A percentile compares a stretch with the other conserved stretches of the same genome.
phyloP scores from a whole-genome alignment of 208 protist species.

The Crithidia fasciculata region DNA sequence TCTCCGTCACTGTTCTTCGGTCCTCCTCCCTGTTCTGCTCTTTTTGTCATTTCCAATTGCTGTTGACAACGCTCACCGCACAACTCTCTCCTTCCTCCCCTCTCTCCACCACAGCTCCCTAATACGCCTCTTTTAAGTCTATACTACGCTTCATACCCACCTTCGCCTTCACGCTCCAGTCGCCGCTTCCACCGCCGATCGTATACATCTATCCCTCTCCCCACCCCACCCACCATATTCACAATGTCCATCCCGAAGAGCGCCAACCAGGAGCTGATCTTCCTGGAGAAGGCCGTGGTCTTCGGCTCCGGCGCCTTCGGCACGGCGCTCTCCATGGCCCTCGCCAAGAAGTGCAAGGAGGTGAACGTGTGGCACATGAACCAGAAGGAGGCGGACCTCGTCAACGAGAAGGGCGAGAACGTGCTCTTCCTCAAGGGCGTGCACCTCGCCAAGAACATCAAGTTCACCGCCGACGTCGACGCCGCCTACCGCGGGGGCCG shows the following conservation, averaged over 20 bases:
- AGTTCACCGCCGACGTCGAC: slow-evolving; percentile 61
- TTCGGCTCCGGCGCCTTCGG: slow-evolving; percentile 90
- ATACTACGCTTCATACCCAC: not conserved
- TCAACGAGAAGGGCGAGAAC: slow-evolving; percentile 84
- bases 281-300: slow-evolving; percentile 66
- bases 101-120: not conserved
- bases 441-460: slow-evolving; percentile 63
- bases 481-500: slow-evolving; percentile 52
- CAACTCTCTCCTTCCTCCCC: not conserved
- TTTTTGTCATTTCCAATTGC: no score
- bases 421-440: slow-evolving; percentile 75
- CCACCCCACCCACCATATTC: no score
- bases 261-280: slow-evolving; percentile 42
- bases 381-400: slow-evolving; percentile 51
- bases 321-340: slow-evolving; percentile 67
- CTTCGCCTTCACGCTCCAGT: no score
- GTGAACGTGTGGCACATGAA: slow-evolving; percentile 85
- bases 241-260: slow-evolving; percentile 16
- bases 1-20: no score
- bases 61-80: no score
- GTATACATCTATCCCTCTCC: no score
- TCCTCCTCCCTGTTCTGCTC: no score
- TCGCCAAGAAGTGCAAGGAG: slow-evolving; percentile 70
- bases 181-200: no score
- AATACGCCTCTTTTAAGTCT: not conserved